phyloP scores from a whole-genome alignment of 2,329 filamentous ascomycete species.

The Microsporum ferrugineum region DNA sequence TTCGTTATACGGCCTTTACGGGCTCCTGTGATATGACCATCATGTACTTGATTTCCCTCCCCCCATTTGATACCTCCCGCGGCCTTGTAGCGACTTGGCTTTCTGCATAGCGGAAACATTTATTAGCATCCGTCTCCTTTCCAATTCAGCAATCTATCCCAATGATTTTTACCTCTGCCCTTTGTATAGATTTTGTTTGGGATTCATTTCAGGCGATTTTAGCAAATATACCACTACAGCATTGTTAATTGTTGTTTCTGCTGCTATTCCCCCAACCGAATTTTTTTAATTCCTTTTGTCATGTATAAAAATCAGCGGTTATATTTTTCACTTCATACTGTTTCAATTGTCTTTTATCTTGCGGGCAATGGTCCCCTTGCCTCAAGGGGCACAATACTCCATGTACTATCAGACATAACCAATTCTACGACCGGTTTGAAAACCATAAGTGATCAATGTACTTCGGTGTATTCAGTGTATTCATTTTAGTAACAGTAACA shows the following conservation, averaged over 20 bases:
- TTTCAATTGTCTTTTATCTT: background rate
- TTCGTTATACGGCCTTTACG: background rate
- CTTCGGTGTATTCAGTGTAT: no score
- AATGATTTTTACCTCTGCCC: background rate
- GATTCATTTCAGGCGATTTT: background rate
- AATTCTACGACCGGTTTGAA: background rate
- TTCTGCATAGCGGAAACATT: constrained; percentile 3
- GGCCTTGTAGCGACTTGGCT: background rate
- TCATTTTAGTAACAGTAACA: no score
- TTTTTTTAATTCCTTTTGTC: background rate
- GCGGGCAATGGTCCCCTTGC: background rate
- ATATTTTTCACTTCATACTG: background rate
- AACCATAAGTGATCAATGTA: no score
- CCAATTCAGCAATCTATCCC: background rate
- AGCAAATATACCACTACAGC: background rate
- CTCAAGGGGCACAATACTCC: background rate
- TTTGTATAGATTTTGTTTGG: background rate
- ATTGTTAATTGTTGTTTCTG: background rate
- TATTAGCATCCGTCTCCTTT: background rate
- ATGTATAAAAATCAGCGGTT: background rate
- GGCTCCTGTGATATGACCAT: background rate
- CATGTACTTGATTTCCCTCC: background rate
- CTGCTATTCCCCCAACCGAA: background rate
- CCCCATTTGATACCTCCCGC: background rate
- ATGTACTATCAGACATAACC: background rate